A percentile compares a stretch with the other conserved stretches of the same genome.
These are phyloP conservation scores for Sugiyamaella valdiviana DNA, from an alignment of 805 yeast species.

Conservation along the genomic window DNA sequence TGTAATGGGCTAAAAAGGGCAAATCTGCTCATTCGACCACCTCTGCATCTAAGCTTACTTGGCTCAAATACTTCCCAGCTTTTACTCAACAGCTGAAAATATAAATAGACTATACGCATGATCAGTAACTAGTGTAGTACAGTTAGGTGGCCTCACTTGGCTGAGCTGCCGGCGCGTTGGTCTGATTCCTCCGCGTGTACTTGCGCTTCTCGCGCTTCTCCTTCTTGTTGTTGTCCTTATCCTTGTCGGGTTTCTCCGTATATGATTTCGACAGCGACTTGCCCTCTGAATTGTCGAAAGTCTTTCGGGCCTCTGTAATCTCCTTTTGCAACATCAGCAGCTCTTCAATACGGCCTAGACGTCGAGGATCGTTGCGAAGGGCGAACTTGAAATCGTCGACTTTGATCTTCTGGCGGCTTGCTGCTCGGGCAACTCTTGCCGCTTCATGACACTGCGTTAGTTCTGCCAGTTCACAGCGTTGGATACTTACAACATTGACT, in stretches of 20 bases:
- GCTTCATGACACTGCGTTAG: conserved; percentile 44
- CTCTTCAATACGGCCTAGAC: conserved; percentile 65
- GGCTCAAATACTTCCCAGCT: too few species aligned
- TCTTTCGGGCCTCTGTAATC: conserved; percentile 59
- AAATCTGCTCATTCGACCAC: too few species aligned
- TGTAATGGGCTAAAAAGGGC: not conserved
- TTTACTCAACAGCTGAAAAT: not conserved
- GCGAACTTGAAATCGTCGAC: conserved; percentile 72
- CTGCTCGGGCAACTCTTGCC: conserved; percentile 43
- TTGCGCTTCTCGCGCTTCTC: conserved; percentile 31
- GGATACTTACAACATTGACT: conserved; percentile 41
- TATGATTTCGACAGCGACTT: conserved; percentile 29
- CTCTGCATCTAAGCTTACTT: too few species aligned
- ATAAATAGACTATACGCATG: not conserved
- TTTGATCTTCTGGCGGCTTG: conserved; percentile 54
- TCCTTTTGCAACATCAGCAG: conserved; percentile 53
- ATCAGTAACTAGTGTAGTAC: not conserved
- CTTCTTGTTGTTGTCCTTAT: conserved; percentile 22
- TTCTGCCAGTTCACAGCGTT: not conserved
- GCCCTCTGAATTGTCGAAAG: conserved; percentile 59
- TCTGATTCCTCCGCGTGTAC: too few species aligned
- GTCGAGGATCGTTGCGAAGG: conserved; percentile 56
- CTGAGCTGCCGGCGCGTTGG: too few species aligned
- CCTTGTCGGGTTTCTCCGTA: conserved; percentile 23
- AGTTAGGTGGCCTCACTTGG: too few species aligned